Percentiles rank a stretch among this genome's conserved stretches.
phyloP scores from a whole-genome alignment of 2,329 filamentous ascomycete genomes.

The Cladosporium sp. region DNA sequence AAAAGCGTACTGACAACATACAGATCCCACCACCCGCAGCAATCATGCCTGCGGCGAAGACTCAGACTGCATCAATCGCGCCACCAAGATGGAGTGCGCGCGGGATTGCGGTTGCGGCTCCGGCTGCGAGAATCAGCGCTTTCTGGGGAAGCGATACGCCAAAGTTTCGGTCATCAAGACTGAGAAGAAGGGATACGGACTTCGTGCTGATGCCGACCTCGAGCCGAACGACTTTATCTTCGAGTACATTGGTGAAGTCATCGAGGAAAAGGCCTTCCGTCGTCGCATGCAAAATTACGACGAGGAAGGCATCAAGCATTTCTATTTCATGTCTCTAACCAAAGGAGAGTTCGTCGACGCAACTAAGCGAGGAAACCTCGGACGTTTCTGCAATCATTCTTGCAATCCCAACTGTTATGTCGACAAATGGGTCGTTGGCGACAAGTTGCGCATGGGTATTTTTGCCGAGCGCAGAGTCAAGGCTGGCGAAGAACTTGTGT shows the following conservation, averaged over 20 bases:
- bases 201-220: constrained; percentile 74
- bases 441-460: constrained; percentile 97
- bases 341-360: constrained; percentile 97
- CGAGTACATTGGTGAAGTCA: constrained; percentile 97
- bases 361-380: constrained; percentile 92
- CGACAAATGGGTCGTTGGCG: constrained; percentile 98
- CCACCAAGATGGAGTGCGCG: constrained; percentile 95
- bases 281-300: constrained; percentile 91
- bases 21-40: constrained; percentile 46
- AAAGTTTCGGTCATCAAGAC: constrained; percentile 94
- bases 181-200: constrained; percentile 93
- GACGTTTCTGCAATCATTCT: constrained; percentile 97
- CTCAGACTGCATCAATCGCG: constrained; percentile 96
- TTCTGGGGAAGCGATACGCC: constrained; percentile 85
- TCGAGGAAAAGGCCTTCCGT: constrained; percentile 85
- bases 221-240: constrained; percentile 87
- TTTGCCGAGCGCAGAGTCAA: constrained; percentile 82
- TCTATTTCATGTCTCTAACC: constrained; percentile 99
- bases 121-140: constrained; percentile 89
- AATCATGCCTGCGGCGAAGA: constrained; percentile 93
- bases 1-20: constrained; percentile 29
- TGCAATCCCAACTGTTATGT: constrained; percentile 99
- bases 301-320: constrained; percentile 94
- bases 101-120: constrained; percentile 81
- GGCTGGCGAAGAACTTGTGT: constrained; percentile 90